Evolutionary conservation across 257 asterid species (phyloP), one percentile per base, ranked within the genome.

Genomic region (Paulownia fortunei): DNA sequence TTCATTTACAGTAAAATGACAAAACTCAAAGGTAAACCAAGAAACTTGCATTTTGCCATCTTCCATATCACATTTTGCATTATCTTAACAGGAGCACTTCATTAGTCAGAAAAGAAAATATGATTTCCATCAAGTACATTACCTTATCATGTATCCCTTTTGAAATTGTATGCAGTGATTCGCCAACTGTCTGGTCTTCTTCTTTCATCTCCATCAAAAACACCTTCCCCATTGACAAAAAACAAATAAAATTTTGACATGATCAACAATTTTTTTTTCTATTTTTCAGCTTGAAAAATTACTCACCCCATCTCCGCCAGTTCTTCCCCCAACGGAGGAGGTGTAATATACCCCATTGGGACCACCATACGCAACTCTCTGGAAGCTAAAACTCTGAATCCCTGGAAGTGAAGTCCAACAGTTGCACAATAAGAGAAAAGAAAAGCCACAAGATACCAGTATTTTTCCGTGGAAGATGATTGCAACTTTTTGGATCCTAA

Each of bases 221-320:
- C 72, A 94, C 91, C 97, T 94, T 65, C 3, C 18, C 70, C 19
- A 63, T 26, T 32, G 7, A 59, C 36, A 72, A 49, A 42, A 39
- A 58, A 42, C 42, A 60, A 34, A 47, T 46, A 18, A 74, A 26
- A 39, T 44, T 32, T 6, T 10, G 26, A 52, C 44, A 27, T 36
- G 3, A 61, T 36, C 23, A 77, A 32, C 52, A 49, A 36, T 30
- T 0, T 2, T 26, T 59, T 30, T 1, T 1, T 21, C 27, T 12
- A 47, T 6, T 4, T 9, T 9, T 59, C 47, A 72, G 4, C 52
- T 6, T 3, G 58, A 66, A 34, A 62, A 27, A 44, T 15, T 39
- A 86, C 97, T 82, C 81, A 94, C 98, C 88, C 96, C 98, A 74
- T 92, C 97, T 78, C 81, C 87, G 46, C 97, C 96, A 11, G 64